Conservation (phyloP, 768 basidiomycete genomes). For the Asterophora lycoperdoides region DNA sequence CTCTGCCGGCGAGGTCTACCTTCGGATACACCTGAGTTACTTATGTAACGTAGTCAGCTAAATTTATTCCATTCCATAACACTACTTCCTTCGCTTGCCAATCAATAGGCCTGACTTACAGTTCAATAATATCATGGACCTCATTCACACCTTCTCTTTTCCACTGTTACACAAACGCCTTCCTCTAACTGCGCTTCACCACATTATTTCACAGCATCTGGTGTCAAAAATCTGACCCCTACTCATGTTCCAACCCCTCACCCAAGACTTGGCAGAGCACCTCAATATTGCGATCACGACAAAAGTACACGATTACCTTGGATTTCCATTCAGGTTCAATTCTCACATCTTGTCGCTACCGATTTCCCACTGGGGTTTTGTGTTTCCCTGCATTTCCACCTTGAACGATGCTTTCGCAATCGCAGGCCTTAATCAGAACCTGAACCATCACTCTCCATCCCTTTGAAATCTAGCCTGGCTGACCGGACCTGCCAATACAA, state of each 20-base stretch:
- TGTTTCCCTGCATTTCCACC: not conserved
- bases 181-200: not conserved
- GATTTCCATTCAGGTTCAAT: too few relatives aligned
- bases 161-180: not conserved
- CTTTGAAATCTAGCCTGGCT: slow-evolving; percentile 13
- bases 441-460: slow-evolving; percentile 18
- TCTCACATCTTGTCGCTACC: too few relatives aligned
- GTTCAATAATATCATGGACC: not conserved
- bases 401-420: slow-evolving; percentile 4
- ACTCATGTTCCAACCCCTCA: not conserved
- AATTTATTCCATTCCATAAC: too few relatives aligned
- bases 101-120: too few relatives aligned
- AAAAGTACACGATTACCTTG: too few relatives aligned
- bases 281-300: too few relatives aligned
- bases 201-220: not conserved
- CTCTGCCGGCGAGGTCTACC: not conserved
- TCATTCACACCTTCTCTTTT: not conserved
- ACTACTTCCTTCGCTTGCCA: too few relatives aligned
- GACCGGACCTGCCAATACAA: slow-evolving; percentile 6
- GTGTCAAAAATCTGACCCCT: not conserved
- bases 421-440: slow-evolving; percentile 10
- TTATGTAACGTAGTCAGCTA: not conserved
- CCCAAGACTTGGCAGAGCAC: too few relatives aligned
- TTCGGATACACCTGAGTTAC: not conserved
- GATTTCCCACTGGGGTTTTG: too few relatives aligned